Evolutionary conservation across 441 rosid species (phyloP).

Genomic region (Corymbia calophylla): DNA sequence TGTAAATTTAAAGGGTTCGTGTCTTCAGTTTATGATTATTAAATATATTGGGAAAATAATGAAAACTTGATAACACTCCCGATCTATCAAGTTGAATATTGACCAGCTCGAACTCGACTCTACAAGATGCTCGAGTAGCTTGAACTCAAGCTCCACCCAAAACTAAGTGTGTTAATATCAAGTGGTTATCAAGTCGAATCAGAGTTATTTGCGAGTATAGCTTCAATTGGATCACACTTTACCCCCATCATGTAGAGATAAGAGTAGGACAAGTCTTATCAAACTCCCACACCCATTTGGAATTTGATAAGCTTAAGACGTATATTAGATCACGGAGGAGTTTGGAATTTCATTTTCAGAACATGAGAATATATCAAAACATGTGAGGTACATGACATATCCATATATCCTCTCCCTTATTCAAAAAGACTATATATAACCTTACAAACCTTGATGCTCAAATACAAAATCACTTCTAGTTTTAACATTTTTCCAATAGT

Average conservation of each 20-base stretch:
- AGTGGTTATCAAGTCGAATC: neutral
- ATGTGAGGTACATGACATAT: too few relatives aligned
- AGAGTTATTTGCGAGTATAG: rapidly evolving
- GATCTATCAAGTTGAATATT: neutral
- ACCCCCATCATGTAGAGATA: neutral
- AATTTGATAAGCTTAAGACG: neutral
- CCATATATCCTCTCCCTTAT: neutral
- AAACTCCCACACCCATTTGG: rapidly evolving
- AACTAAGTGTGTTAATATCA: neutral
- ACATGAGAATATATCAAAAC: neutral
- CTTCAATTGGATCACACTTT: neutral
- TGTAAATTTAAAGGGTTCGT: neutral
- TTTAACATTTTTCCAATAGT: neutral
- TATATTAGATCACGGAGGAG: neutral
- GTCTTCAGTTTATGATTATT: neutral
- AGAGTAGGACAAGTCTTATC: neutral
- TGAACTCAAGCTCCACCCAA: neutral
- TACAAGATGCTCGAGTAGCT: neutral
- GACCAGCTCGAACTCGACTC: neutral
- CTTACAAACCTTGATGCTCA: neutral
- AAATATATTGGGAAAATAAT: neutral
- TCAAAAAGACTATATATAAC: neutral
- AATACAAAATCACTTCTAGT: neutral
- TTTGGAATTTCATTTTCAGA: neutral
- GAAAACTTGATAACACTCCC: neutral